These are phyloP conservation scores for Ceratocystis variospora DNA, from an alignment of 2,329 filamentous ascomycete species.

Conservation along the genomic window DNA sequence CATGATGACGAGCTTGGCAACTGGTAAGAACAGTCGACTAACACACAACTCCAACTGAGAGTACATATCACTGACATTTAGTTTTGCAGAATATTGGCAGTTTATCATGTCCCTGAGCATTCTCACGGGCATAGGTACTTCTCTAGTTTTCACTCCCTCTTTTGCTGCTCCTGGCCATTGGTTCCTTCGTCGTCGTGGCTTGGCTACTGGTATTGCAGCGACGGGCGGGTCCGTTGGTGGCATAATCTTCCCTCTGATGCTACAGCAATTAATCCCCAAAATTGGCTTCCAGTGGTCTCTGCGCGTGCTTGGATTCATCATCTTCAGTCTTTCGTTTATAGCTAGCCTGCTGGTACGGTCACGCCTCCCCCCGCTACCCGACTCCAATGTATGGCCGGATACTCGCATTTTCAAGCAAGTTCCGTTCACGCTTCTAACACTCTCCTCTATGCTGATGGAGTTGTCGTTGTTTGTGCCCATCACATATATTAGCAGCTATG, in stretches of 20 bases:
- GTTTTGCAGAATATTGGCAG: conserved; percentile 51
- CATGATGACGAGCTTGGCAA: conserved; percentile 55
- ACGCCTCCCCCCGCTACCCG: conserved; percentile 38
- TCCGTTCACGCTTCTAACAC: conserved; percentile 45
- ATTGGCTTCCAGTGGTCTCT: conserved; percentile 38
- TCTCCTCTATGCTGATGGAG: conserved; percentile 56
- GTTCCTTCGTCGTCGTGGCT: conserved; percentile 58
- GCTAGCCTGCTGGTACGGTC: conserved; percentile 37
- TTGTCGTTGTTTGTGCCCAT: conserved; percentile 61
- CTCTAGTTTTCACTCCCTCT: conserved; percentile 63
- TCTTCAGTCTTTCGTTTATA: conserved; percentile 34
- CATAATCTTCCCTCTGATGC: conserved; percentile 44
- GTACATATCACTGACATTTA: not conserved
- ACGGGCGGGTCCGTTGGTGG: conserved; percentile 56
- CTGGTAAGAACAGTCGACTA: conserved; percentile 27
- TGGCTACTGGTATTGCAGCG: conserved; percentile 64
- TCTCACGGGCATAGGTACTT: conserved; percentile 56
- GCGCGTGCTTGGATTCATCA: conserved; percentile 37
- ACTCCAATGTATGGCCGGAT: conserved; percentile 39
- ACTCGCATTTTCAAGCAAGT: conserved; percentile 46
- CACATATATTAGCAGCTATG: conserved; percentile 63
- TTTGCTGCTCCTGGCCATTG: conserved; percentile 65
- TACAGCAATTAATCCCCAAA: conserved; percentile 33
- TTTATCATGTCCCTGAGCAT: conserved; percentile 67
- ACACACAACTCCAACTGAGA: not conserved